Evolutionary conservation across 768 basidiomycete genomes (phyloP), one percentile per base, ranked within the genome.

Genomic region (Trametes coccinea): DNA sequence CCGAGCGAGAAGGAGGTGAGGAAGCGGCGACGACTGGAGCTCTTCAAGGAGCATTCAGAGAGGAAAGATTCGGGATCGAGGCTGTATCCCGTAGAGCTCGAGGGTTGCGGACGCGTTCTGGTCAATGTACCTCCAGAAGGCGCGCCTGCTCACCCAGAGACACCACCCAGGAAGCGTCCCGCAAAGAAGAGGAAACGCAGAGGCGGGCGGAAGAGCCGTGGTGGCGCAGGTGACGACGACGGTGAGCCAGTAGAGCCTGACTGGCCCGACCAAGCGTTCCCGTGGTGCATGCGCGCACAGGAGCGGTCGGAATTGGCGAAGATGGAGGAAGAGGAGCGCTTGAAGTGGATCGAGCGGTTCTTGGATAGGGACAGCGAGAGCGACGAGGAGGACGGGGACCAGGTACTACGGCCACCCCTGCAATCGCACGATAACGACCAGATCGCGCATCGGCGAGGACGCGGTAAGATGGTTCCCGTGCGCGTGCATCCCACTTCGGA

Each of bases 201-300:
- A 1, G 70, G 72, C 0, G 58, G 66, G 8, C 31, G 50, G 33
- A 59, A 41, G 29, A 40, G 62, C 16, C 41, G 34, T n/a, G 58
- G n/a, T 16, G 59, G 39, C 1, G 16, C 31, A 14, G 59, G 27
- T 3, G 58, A 78, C 40, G 73, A 73, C n/a, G 64, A 69, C 4
- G 50, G 70, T 2, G 80, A 82, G 39, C 47, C 62, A 4, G 30
- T 60, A 2, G 81, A 74, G 55, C 88, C 90, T 9, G 87, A 90
- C 69, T 93, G 92, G 91, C 87, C 87, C 6, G 92, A 93, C 67
- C 65, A 78, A 7, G 85, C 85, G 72, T 92, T 92, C 68, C 91
- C 92, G 22, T 93, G 91, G 92, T 82, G 81, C 51, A 70, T 87
- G 64, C 78, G 86, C 56, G 78, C 76, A n/a, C 79, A 83, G 63